Evolutionary conservation across 257 asterid genomes (phyloP), one percentile per base, ranked within the genome.

Genomic region (Solanum neorickii): DNA sequence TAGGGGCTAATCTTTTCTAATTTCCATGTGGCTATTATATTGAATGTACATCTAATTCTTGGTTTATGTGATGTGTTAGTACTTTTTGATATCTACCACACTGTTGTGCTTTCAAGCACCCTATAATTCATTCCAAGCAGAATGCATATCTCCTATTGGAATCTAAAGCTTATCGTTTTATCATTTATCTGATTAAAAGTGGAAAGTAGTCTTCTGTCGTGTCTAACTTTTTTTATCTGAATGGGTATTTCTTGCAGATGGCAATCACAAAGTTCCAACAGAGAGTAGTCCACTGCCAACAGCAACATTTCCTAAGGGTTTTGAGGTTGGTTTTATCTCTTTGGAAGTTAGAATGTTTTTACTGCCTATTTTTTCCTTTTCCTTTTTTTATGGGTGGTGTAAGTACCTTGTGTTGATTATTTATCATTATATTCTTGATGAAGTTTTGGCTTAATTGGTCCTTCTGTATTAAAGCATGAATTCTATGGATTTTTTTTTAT

Each of bases 221-320:
- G 15, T 78, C 84, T 80, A 80, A 90, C 85, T 89, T 78, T 49
- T 65, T 49, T 88, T 89, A 66, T 82, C 92, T 84, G 92, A 94
- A 84, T 96, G 96, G 90, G 91, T 94, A 90, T 90, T 90, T 90
- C 87, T 88, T 82, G 86, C 94, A 83, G 96, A 92, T 88, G 86
- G 87, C 87, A 84, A 84, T 88, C 89, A 87, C 87, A 88, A 92
- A 86, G 90, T 83, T 35, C 72, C 88, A 78, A 86, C 68, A 75
- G 94, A 89, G 86, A 91, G 91, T 84, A 93, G 91, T 68, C 80
- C 92, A 86, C 82, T 89, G 80, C 87, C 86, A 59, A 84, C 49
- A 76, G 90, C 96, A 18, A 92, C 94, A 72, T 93, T 95, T 76
- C 98, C 98, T 29, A 88, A 86, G 86, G 96, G 95, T 77, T 88